These are phyloP conservation scores for Hirsutella minnesotensis DNA, from an alignment of 2,329 filamentous ascomycete species.

Conservation along the genomic window DNA sequence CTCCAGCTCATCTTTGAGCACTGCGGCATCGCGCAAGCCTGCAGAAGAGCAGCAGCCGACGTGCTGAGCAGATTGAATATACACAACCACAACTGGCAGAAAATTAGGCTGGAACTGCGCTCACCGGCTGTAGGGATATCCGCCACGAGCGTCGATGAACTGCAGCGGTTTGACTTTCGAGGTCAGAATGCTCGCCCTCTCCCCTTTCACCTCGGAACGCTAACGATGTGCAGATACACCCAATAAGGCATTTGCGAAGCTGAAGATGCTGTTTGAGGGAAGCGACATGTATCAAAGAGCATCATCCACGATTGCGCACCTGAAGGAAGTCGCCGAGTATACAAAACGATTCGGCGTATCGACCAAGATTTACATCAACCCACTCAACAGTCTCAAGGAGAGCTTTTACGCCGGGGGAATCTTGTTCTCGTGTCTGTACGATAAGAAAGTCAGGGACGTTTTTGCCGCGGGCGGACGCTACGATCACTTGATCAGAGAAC, in stretches of 20 bases:
- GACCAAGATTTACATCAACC: slow-evolving; percentile 72
- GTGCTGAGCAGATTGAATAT: slow-evolving; percentile 80
- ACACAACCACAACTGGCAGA: slow-evolving; percentile 67
- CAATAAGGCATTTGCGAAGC: slow-evolving; percentile 43
- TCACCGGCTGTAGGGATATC: slow-evolving; percentile 73
- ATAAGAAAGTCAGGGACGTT: slow-evolving; percentile 71
- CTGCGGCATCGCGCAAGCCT: slow-evolving; percentile 62
- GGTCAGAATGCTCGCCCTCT: slow-evolving; percentile 32
- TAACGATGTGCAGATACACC: slow-evolving; percentile 32
- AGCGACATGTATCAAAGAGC: slow-evolving; percentile 62
- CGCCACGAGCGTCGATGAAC: slow-evolving; percentile 80
- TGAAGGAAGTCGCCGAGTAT: slow-evolving; percentile 68
- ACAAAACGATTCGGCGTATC: slow-evolving; percentile 62
- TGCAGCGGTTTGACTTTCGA: slow-evolving; percentile 84
- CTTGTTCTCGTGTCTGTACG: slow-evolving; percentile 82
- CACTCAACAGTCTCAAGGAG: slow-evolving; percentile 80
- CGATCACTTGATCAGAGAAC: slow-evolving; percentile 76
- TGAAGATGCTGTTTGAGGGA: slow-evolving; percentile 49
- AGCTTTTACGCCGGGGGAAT: slow-evolving; percentile 79
- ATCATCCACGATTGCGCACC: slow-evolving; percentile 64
- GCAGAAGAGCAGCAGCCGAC: slow-evolving; percentile 65
- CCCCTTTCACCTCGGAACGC: not conserved
- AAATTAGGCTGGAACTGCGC: slow-evolving; percentile 70
- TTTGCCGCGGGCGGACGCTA: slow-evolving; percentile 92
- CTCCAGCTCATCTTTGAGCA: slow-evolving; percentile 82